Evolutionary conservation across 2,329 filamentous ascomycete genomes (phyloP).

Genomic region (Neurospora sp.): DNA sequence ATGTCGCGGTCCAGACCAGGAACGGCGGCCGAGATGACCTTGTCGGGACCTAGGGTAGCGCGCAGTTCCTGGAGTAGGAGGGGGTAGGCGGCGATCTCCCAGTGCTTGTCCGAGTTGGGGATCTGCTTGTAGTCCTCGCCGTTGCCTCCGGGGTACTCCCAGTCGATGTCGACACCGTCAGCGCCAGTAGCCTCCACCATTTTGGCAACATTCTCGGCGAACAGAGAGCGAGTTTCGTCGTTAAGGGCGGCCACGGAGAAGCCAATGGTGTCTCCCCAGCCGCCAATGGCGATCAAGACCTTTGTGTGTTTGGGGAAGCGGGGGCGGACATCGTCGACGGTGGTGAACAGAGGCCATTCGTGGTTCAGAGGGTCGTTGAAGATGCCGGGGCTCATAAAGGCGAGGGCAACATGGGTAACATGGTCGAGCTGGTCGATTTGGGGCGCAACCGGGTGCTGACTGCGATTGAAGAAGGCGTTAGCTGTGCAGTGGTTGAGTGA

Average conservation of each 20-base stretch:
- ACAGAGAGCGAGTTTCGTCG: slow-evolving; percentile 41
- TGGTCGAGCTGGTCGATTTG: slow-evolving; percentile 24
- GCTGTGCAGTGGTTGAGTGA: background rate
- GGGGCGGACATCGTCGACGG: slow-evolving; percentile 35
- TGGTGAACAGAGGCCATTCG: slow-evolving; percentile 43
- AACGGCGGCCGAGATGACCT: slow-evolving; percentile 56
- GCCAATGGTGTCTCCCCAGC: slow-evolving; percentile 60
- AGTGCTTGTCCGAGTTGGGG: slow-evolving; percentile 47
- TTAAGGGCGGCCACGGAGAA: slow-evolving; percentile 48
- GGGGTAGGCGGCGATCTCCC: slow-evolving; percentile 53
- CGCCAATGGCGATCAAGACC: slow-evolving; percentile 61
- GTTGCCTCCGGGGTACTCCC: slow-evolving; percentile 54
- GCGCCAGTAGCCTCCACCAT: slow-evolving; percentile 54
- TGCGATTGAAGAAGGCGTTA: slow-evolving; percentile 16
- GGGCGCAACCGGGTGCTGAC: slow-evolving; percentile 38
- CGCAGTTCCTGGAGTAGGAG: slow-evolving; percentile 50
- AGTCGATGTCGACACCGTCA: slow-evolving; percentile 59
- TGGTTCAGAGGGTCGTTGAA: slow-evolving; percentile 36
- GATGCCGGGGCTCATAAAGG: slow-evolving; percentile 43
- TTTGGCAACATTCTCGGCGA: slow-evolving; percentile 52
- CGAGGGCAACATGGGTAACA: slow-evolving; percentile 48
- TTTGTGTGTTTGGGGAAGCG: slow-evolving; percentile 44
- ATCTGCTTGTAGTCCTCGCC: slow-evolving; percentile 56
- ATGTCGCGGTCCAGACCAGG: slow-evolving; percentile 54
- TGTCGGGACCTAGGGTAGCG: slow-evolving; percentile 42